Percentiles rank a stretch among this genome's conserved stretches.
Evolutionary conservation across 129 eudicot genomes (phyloP).

Genomic region (Chrysanthemum seticuspe): DNA sequence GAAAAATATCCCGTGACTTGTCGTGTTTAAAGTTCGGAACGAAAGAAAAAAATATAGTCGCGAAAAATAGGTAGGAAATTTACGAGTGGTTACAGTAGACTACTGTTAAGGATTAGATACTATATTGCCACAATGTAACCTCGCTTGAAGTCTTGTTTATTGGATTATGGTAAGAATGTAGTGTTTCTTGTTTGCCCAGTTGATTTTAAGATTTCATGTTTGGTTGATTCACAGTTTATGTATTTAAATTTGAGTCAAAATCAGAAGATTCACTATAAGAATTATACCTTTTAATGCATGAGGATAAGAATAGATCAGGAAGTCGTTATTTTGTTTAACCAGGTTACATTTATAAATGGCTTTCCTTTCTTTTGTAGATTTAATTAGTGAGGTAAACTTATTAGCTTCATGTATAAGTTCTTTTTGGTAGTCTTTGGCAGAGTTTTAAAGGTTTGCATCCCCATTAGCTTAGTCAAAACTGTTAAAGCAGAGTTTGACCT

Average conservation of each 20-base stretch:
- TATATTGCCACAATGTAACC: neutral
- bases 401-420: neutral
- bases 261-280: neutral
- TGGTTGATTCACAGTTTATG: neutral
- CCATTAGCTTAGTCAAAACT: neutral
- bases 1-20: no score
- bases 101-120: no score
- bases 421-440: neutral
- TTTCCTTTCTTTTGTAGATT: neutral
- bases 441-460: neutral
- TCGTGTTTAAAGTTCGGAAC: no score
- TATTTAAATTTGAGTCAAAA: neutral
- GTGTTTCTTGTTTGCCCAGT: neutral
- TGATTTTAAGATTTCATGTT: conserved; percentile 6
- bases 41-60: no score
- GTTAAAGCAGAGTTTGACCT: neutral
- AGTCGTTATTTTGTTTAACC: neutral
- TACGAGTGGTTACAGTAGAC: no score
- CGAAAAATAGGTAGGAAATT: no score
- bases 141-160: neutral
- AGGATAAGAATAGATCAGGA: neutral
- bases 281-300: no score
- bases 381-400: conserved; percentile 1
- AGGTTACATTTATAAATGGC: neutral
- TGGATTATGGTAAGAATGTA: conserved; percentile 9